phyloP scores from a whole-genome alignment of 2,329 filamentous ascomycete species.

The Plenodomus biglobosus region DNA sequence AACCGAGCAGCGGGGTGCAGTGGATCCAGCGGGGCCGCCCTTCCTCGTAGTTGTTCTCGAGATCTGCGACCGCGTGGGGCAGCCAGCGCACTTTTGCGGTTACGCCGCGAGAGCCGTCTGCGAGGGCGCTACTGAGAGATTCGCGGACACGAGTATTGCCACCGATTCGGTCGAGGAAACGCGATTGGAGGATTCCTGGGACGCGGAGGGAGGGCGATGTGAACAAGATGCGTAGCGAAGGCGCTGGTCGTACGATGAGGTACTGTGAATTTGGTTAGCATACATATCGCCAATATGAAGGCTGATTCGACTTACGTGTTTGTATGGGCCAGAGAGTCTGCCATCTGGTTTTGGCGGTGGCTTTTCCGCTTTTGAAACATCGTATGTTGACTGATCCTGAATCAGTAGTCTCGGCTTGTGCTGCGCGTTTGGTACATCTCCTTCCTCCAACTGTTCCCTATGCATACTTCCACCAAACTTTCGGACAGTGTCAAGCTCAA shows the following conservation, averaged over 20 bases:
- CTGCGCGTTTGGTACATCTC: conserved; percentile 43
- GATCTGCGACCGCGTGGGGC: conserved; percentile 32
- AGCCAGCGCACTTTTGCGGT: conserved; percentile 76
- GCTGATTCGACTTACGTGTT: conserved; percentile 52
- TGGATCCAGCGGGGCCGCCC: conserved; percentile 74
- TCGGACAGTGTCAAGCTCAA: conserved; percentile 66
- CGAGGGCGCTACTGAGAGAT: conserved; percentile 61
- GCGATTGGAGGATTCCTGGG: conserved; percentile 53
- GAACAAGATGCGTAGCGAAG: conserved; percentile 54
- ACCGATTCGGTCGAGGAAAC: conserved; percentile 52
- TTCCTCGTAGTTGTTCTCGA: conserved; percentile 52
- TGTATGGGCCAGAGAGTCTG: conserved; percentile 54
- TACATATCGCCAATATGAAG: neutral
- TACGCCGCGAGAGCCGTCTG: conserved; percentile 65
- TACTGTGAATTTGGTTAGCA: conserved; percentile 42
- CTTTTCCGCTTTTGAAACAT: conserved; percentile 21
- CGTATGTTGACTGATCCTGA: conserved; percentile 48
- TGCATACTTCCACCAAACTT: conserved; percentile 67
- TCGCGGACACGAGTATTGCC: conserved; percentile 56
- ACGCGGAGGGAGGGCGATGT: conserved; percentile 54
- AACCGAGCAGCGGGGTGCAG: conserved; percentile 70
- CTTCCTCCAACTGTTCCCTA: conserved; percentile 53
- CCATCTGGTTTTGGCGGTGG: conserved; percentile 25
- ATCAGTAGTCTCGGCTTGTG: conserved; percentile 52
- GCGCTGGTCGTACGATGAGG: conserved; percentile 51